These are phyloP conservation scores for Mitragyna speciosa DNA, from an alignment of 257 asterid species.

Conservation along the genomic window DNA sequence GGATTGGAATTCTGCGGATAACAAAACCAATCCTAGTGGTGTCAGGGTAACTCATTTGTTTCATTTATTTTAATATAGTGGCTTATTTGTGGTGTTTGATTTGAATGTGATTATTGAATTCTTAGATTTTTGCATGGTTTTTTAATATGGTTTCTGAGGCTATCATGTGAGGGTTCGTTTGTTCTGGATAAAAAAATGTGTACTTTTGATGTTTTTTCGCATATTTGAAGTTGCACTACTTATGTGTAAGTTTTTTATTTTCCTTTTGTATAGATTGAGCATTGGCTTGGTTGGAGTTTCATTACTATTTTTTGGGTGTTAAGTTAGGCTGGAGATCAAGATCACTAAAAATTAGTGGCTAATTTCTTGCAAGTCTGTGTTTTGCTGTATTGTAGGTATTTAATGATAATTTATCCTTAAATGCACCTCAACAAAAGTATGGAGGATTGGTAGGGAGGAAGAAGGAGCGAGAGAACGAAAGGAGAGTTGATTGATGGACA, in stretches of 20 bases:
- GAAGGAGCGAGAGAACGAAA: not conserved
- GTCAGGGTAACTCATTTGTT: constrained; percentile 48
- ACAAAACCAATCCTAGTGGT: constrained; percentile 42
- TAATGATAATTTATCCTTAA: not conserved
- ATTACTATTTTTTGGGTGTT: not conserved
- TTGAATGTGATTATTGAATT: not conserved
- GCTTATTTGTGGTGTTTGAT: too few relatives aligned
- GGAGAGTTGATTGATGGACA: not conserved
- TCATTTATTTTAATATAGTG: not conserved
- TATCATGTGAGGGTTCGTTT: not conserved
- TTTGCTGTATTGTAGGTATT: not conserved
- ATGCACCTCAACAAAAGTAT: not conserved
- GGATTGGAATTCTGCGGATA: constrained; percentile 74
- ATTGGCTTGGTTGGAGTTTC: not conserved
- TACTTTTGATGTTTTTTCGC: not conserved
- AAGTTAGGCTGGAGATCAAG: not conserved
- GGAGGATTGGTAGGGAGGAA: not conserved
- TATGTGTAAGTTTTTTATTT: not conserved
- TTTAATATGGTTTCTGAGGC: not conserved
- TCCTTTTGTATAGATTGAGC: not conserved
- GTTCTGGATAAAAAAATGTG: not conserved
- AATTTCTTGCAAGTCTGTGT: not conserved
- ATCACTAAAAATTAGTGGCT: not conserved
- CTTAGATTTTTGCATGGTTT: not conserved
- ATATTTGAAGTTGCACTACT: not conserved